Evolutionary conservation across 2,329 filamentous ascomycete genomes (phyloP).

Genomic region (Nigrospora sphaerica): DNA sequence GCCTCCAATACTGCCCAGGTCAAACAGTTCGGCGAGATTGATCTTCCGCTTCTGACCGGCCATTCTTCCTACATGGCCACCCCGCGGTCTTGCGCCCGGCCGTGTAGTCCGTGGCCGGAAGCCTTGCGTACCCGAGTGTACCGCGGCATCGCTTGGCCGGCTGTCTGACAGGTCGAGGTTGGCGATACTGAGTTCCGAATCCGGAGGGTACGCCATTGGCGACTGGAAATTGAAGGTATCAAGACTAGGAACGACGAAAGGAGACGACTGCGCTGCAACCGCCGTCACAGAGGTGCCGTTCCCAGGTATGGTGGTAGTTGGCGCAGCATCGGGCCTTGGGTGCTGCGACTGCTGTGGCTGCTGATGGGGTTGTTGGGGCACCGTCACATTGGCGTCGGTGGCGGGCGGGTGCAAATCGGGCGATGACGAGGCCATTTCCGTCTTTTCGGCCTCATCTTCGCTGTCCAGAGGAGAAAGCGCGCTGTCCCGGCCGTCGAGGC

Average conservation of each 20-base stretch:
- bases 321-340: slow-evolving; percentile 28
- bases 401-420: slow-evolving; percentile 47
- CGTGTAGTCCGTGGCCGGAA: slow-evolving; percentile 15
- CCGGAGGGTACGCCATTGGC: slow-evolving; percentile 49
- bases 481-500: slow-evolving; percentile 55
- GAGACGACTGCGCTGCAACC: slow-evolving; percentile 16
- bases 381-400: slow-evolving; percentile 16
- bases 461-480: slow-evolving; percentile 51
- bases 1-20: slow-evolving; percentile 56
- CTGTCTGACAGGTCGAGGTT: slow-evolving; percentile 53
- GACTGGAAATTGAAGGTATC: slow-evolving; percentile 66
- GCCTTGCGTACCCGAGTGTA: slow-evolving; percentile 20
- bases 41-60: slow-evolving; percentile 68
- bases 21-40: slow-evolving; percentile 70
- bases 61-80: slow-evolving; percentile 48
- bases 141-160: slow-evolving; percentile 28
- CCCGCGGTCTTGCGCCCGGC: slow-evolving; percentile 14
- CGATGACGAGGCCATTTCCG: slow-evolving; percentile 47
- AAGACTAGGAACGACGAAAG: slow-evolving; percentile 45
- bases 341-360: slow-evolving; percentile 21
- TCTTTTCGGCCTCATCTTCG: slow-evolving; percentile 62
- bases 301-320: slow-evolving; percentile 14
- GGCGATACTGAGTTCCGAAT: slow-evolving; percentile 52
- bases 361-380: slow-evolving; percentile 23
- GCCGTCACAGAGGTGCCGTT: slow-evolving; percentile 8